These are phyloP conservation scores for Cyclotella choctawhatcheeana DNA, from an alignment of 108 stramenopile genomes.

Conservation along the genomic window DNA sequence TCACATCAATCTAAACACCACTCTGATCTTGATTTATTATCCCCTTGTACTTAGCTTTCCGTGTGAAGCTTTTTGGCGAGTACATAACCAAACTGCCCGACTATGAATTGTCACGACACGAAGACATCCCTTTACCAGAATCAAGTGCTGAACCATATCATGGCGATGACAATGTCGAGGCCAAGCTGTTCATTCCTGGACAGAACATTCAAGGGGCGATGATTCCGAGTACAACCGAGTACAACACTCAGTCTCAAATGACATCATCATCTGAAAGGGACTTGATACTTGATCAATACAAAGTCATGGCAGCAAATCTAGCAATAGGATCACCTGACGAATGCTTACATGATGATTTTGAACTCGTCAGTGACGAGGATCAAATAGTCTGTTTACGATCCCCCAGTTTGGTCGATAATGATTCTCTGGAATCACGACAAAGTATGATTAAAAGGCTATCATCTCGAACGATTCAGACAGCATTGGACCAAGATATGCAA, in stretches of 20 bases:
- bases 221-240: slow-evolving; percentile 19
- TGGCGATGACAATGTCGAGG: slow-evolving; percentile 12
- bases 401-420: neutral
- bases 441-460: neutral
- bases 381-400: slow-evolving; percentile 17
- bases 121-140: slow-evolving; percentile 50
- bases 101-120: slow-evolving; percentile 48
- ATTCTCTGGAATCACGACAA: neutral
- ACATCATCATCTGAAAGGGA: slow-evolving; percentile 10
- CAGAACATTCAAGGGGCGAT: slow-evolving; percentile 35
- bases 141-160: slow-evolving; percentile 49
- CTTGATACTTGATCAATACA: slow-evolving; percentile 12
- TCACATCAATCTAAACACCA: neutral
- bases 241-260: slow-evolving; percentile 8
- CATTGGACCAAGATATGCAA: neutral
- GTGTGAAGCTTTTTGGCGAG: slow-evolving; percentile 64
- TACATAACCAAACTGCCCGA: slow-evolving; percentile 57
- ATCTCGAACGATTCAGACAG: slow-evolving; percentile 8
- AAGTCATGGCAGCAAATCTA: neutral
- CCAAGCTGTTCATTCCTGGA: slow-evolving; percentile 20
- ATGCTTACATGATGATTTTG: slow-evolving; percentile 15
- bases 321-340: neutral
- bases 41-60: slow-evolving; percentile 35
- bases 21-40: slow-evolving; percentile 3
- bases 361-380: slow-evolving; percentile 5